These are phyloP conservation scores for Eimeria falciformis DNA, from an alignment of 169 alveolate genomes.

Conservation along the genomic window DNA sequence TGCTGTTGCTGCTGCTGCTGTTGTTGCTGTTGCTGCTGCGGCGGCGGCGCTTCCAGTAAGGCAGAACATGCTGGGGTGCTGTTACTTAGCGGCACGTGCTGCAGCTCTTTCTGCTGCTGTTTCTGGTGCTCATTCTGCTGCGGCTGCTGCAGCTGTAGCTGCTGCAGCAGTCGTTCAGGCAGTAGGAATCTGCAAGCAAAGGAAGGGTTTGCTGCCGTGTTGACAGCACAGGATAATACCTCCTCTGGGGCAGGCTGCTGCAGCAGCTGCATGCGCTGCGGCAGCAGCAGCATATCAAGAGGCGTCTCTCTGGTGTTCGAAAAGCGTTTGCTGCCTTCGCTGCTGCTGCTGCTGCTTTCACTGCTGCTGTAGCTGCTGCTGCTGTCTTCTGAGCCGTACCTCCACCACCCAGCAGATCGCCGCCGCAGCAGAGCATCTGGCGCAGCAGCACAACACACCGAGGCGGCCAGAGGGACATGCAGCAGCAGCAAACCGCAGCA, in stretches of 20 bases:
- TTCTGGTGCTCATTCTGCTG: constrained; percentile 26
- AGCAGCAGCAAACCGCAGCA: neutral
- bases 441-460: neutral
- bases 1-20: constrained; percentile 1
- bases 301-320: neutral
- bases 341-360: constrained; percentile 41
- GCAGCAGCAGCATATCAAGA: constrained; percentile 12
- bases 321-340: neutral
- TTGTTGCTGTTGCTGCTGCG: neutral
- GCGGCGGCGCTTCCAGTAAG: too few species aligned
- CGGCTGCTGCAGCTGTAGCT: constrained; percentile 22
- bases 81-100: neutral
- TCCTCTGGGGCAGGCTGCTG: constrained; percentile 3
- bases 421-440: constrained; percentile 33
- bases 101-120: neutral
- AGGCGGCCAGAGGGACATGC: neutral
- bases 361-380: constrained; percentile 59
- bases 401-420: constrained; percentile 29
- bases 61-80: too few species aligned
- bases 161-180: constrained; percentile 29
- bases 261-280: constrained; percentile 38
- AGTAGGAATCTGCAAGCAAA: neutral
- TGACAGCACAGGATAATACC: constrained; percentile 10
- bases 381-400: constrained; percentile 28
- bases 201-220: constrained; percentile 33